These are phyloP conservation scores for Arctium minus DNA, from an alignment of 129 eudicot species.

Conservation along the genomic window DNA sequence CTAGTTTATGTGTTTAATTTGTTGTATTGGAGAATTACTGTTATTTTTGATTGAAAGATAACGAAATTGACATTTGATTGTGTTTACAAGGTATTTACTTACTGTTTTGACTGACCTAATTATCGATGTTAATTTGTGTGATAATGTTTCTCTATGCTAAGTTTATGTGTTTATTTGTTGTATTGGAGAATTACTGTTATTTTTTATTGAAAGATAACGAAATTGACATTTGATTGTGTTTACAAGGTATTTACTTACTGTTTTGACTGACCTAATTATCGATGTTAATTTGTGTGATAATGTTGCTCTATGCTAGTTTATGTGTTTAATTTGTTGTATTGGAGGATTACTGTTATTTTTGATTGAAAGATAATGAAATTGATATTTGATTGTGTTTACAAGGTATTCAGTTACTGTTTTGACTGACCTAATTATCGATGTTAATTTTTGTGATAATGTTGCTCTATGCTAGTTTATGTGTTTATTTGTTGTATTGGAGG, in stretches of 20 bases:
- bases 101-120: neutral
- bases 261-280: neutral
- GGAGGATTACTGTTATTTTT: neutral
- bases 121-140: neutral
- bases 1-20: neutral
- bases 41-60: neutral
- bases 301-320: conserved; percentile 1
- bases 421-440: neutral
- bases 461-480: neutral
- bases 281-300: neutral
- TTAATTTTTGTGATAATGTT: neutral
- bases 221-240: neutral
- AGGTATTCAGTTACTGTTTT: neutral
- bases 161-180: neutral
- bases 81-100: neutral
- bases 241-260: neutral
- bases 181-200: neutral
- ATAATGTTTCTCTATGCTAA: neutral
- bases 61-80: neutral
- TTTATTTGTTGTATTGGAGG: neutral
- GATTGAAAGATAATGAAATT: neutral
- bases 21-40: neutral
- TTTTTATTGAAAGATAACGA: neutral
- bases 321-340: neutral
- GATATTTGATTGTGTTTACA: neutral